A percentile compares a stretch with the other conserved stretches of the same genome.
Conservation (phyloP, 768 basidiomycete genomes). For the Calocybe gangraenosa region DNA sequence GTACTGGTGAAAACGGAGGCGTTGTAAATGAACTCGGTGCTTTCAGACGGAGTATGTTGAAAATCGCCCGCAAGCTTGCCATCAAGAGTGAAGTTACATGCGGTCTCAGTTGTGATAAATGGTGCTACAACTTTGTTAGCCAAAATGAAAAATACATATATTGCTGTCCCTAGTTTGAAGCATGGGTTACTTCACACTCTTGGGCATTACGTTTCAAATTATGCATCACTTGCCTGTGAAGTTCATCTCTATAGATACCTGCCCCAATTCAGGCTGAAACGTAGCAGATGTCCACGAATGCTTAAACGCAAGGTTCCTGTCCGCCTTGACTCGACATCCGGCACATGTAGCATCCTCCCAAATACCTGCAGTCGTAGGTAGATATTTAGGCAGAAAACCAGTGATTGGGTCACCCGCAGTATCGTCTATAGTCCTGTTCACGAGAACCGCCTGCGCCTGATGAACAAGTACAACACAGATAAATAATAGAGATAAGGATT, state of each 20-base stretch:
- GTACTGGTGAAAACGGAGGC: conserved; percentile 23
- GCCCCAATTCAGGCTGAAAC: conserved; percentile 12
- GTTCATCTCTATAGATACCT: conserved; percentile 13
- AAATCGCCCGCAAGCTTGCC: conserved; percentile 17
- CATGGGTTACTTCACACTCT: background rate
- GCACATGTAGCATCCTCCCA: conserved; percentile 17
- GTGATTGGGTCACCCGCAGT: conserved; percentile 17
- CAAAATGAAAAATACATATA: conserved; percentile 37
- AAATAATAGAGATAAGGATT: no score
- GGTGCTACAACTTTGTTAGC: conserved; percentile 21
- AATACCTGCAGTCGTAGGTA: conserved; percentile 6
- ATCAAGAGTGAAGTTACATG: conserved; percentile 30
- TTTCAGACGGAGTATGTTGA: conserved; percentile 22
- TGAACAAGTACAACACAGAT: no score
- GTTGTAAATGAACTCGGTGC: conserved; percentile 24
- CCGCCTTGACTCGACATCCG: conserved; percentile 14
- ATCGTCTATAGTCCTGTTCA: conserved; percentile 22
- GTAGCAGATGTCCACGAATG: conserved; percentile 18
- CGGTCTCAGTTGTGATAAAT: conserved; percentile 21
- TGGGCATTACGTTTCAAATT: background rate
- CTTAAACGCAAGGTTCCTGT: conserved; percentile 6
- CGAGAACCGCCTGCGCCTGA: background rate
- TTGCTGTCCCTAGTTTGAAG: conserved; percentile 26
- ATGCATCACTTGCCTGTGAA: conserved; percentile 13
- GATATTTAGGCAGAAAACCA: conserved; percentile 12